Conservation (phyloP, 176 grass and related monocot genomes). For the Themeda triandra region DNA sequence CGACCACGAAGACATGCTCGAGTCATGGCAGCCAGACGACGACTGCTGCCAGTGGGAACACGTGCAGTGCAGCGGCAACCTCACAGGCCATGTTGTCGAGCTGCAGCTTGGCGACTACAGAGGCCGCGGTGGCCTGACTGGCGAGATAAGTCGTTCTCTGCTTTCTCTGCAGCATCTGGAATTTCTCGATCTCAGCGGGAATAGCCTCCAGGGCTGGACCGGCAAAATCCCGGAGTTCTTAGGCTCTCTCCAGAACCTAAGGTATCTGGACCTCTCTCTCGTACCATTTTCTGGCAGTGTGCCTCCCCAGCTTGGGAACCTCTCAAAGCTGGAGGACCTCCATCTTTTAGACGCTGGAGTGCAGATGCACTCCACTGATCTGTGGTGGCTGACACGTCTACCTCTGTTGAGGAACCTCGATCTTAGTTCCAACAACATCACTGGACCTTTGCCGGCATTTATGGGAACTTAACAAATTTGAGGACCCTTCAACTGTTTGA, state of each 20-base stretch:
- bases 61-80: too few species aligned
- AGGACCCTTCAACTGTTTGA: not conserved
- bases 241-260: slow-evolving; percentile 3
- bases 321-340: too few species aligned
- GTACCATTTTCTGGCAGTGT: too few species aligned
- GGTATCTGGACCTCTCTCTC: too few species aligned
- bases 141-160: slow-evolving; percentile 27
- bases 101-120: not conserved
- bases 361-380: fast-evolving
- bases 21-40: too few species aligned
- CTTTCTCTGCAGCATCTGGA: slow-evolving; percentile 3
- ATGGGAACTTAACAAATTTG: not conserved
- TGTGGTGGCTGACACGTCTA: not conserved
- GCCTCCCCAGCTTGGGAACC: too few species aligned
- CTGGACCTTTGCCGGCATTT: not conserved
- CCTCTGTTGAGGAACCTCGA: not conserved
- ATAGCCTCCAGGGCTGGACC: not conserved
- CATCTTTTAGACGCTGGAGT: not conserved
- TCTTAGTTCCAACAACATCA: not conserved
- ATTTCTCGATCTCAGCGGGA: not conserved
- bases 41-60: too few species aligned
- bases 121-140: not conserved
- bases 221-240: not conserved
- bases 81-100: not conserved
- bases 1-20: too few species aligned